Evolutionary conservation across 176 grass and related monocot species (phyloP).

Genomic region (Rhipidocladum racemiflorum): DNA sequence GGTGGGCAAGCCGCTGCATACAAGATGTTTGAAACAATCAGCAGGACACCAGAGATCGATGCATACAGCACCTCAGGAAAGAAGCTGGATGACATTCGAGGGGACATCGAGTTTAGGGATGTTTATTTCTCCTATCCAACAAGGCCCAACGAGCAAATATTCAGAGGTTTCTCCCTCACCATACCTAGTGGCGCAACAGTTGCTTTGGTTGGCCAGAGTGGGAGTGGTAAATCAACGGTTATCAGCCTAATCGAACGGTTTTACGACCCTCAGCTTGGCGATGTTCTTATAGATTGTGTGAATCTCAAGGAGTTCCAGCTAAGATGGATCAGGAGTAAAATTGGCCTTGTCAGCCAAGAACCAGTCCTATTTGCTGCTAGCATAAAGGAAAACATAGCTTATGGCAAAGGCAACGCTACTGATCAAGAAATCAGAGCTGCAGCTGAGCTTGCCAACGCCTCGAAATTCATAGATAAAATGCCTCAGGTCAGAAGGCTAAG

Average conservation of each 20-base stretch:
- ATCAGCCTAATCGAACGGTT: slow-evolving; percentile 82
- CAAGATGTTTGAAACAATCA: slow-evolving; percentile 94
- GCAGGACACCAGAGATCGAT: slow-evolving; percentile 80
- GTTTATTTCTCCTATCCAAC: slow-evolving; percentile 84
- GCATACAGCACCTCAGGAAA: slow-evolving; percentile 51
- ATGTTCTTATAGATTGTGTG: slow-evolving; percentile 70
- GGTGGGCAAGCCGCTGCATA: slow-evolving; percentile 78
- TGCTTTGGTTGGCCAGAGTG: slow-evolving; percentile 80
- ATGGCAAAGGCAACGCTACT: slow-evolving; percentile 69
- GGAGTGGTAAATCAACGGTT: slow-evolving; percentile 84
- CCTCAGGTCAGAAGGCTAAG: slow-evolving; percentile 56
- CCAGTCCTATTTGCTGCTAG: slow-evolving; percentile 73
- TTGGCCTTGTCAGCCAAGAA: slow-evolving; percentile 91
- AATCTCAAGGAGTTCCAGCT: slow-evolving; percentile 85
- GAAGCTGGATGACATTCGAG: slow-evolving; percentile 72
- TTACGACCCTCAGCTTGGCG: slow-evolving; percentile 66
- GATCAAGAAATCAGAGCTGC: slow-evolving; percentile 81
- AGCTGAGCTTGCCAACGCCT: slow-evolving; percentile 85
- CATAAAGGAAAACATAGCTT: slow-evolving; percentile 85
- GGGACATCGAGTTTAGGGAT: slow-evolving; percentile 70
- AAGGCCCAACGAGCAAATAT: slow-evolving; percentile 72
- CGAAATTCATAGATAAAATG: slow-evolving; percentile 97
- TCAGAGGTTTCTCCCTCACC: slow-evolving; percentile 65
- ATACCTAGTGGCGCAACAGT: slow-evolving; percentile 64
- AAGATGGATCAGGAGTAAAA: slow-evolving; percentile 85